Evolutionary conservation across 192 early-diverging fungal genomes (phyloP).

Genomic region (Coemansia sp.): DNA sequence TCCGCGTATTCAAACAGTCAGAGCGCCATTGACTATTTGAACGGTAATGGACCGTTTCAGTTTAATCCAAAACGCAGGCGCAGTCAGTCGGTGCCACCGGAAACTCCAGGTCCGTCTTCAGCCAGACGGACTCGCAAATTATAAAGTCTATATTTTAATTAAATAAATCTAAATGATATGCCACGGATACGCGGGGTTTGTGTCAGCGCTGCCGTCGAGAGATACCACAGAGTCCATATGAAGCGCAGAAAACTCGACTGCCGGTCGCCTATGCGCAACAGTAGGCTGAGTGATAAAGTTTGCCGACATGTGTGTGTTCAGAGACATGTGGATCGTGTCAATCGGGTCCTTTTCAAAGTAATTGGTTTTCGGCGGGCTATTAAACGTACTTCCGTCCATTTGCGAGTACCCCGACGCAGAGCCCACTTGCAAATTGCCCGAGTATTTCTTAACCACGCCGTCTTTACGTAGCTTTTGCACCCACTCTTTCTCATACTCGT

Average conservation of each 20-base stretch:
- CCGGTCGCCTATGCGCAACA: background rate
- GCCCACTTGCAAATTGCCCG: slow-evolving; percentile 3
- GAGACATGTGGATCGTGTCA: background rate
- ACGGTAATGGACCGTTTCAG: background rate
- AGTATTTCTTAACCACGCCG: slow-evolving; percentile 17
- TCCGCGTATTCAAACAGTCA: background rate
- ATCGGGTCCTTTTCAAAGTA: background rate
- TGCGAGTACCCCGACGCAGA: slow-evolving; percentile 13
- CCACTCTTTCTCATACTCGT: slow-evolving; percentile 28
- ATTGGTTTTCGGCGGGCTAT: background rate
- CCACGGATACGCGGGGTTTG: background rate
- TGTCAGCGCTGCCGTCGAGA: background rate
- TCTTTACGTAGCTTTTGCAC: slow-evolving; percentile 23
- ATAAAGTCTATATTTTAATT: background rate
- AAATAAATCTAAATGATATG: background rate
- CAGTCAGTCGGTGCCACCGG: slow-evolving; percentile 7
- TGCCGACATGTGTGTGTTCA: background rate
- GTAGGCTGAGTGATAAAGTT: background rate
- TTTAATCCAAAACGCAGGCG: slow-evolving; percentile 6
- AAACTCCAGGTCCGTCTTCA: background rate
- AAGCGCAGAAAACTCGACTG: background rate
- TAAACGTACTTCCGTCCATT: slow-evolving; percentile 4
- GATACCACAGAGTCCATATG: background rate
- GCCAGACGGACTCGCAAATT: background rate
- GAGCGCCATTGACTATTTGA: background rate